phyloP scores from a whole-genome alignment of 169 alveolate genomes.

The Theileria equi region DNA sequence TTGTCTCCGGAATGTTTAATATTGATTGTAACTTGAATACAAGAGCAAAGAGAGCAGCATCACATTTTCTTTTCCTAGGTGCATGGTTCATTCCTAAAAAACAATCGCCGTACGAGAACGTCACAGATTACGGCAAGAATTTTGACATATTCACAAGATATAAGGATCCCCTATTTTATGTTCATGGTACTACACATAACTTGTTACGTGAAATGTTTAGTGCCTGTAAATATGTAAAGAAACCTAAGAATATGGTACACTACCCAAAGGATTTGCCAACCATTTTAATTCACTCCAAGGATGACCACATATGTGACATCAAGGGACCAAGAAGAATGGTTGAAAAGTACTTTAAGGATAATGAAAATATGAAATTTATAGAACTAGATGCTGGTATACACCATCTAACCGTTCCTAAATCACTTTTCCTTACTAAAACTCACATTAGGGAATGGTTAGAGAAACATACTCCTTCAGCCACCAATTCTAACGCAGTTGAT shows the following conservation, averaged over 20 bases:
- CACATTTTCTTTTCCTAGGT: not conserved
- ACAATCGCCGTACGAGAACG: not conserved
- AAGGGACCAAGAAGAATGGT: conserved; percentile 21
- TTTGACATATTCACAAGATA: conserved; percentile 12
- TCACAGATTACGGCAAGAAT: not conserved
- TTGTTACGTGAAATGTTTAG: conserved; percentile 45
- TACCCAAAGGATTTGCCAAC: conserved; percentile 57
- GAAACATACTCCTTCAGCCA: no score
- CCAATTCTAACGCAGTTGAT: no score
- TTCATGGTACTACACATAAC: conserved; percentile 36
- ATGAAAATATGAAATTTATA: conserved; percentile 1
- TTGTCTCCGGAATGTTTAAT: conserved; percentile 66
- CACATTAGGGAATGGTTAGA: no score
- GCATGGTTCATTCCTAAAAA: not conserved
- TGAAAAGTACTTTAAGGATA: conserved; percentile 4
- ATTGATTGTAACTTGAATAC: conserved; percentile 34
- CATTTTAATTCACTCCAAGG: conserved; percentile 47
- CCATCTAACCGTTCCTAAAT: not conserved
- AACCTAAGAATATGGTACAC: conserved; percentile 21
- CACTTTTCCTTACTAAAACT: no score
- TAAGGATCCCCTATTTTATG: conserved; percentile 42
- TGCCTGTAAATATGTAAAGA: conserved; percentile 49
- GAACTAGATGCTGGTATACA: conserved; percentile 6
- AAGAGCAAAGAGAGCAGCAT: conserved; percentile 30
- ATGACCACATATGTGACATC: conserved; percentile 51